Evolutionary conservation across 2,329 filamentous ascomycete species (phyloP), one percentile per base, ranked within the genome.

Genomic region (Helotiales sp.): DNA sequence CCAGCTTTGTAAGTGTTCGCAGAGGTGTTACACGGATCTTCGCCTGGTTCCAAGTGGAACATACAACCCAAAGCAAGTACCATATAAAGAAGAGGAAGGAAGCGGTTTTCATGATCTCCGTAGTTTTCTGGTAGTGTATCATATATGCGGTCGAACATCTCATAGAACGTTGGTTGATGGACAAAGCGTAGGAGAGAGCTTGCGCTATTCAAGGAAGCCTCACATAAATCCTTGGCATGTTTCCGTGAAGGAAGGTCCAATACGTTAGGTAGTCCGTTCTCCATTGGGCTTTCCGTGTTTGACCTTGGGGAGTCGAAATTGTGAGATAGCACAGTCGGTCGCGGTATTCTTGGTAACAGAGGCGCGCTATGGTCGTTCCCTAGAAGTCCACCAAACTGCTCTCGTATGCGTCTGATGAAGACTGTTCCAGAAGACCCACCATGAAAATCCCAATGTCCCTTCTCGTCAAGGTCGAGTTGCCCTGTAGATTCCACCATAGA

Each of bases 401-500:
- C 90, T 67, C 91, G 88, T 82, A 99, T 88, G 54, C 90, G 86
- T 63, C 86, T 84, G 66, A 97, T 82, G 72, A 97, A 99, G 62
- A 93, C 91, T 42, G 93, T 83, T 2, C 93, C 93, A 0, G 95
- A 98, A 0, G 93, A 97, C 63, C 90, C 89, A 48, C 95, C 95
- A 70, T 96, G 91, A 68, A 96, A 99, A 73, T 98, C 93, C 86
- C 92, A 96, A 66, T 95, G 86, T 40, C 93, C 93, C 67, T 87
- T 86, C 66, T 98, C 93, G 67, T 96, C 92, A 31, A 98, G 81
- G 68, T 98, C 93, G 17, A 99, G 81, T 70, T 93, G 90, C 33
- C 93, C 95, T 2, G 93, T 91, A 40, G 90, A 90, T 70, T 93
- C 90, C 57, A 98, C 92, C 93, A 99, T 98, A 27, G 93, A 96